Conservation (phyloP, 2,329 filamentous ascomycete species). For the Fusarium veterinarium region DNA sequence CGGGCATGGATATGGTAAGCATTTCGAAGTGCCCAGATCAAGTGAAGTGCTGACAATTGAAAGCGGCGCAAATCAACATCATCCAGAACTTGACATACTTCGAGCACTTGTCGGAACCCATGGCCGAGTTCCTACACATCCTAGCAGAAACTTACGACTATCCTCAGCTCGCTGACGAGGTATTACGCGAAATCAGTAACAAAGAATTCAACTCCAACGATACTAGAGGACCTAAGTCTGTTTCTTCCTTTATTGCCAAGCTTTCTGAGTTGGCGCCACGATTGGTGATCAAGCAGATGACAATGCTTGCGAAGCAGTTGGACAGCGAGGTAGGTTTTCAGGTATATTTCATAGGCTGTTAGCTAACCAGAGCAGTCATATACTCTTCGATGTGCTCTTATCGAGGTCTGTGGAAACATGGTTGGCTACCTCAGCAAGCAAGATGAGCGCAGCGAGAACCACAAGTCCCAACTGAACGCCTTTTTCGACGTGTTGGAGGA, state of each 20-base stretch:
- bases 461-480: slow-evolving; percentile 93
- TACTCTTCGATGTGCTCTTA: slow-evolving; percentile 90
- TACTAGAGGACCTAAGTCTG: slow-evolving; percentile 93
- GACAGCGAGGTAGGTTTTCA: slow-evolving; percentile 81
- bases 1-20: slow-evolving; percentile 89
- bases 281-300: slow-evolving; percentile 97
- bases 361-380: slow-evolving; percentile 72
- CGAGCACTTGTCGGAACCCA: slow-evolving; percentile 97
- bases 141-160: slow-evolving; percentile 98
- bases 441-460: slow-evolving; percentile 90
- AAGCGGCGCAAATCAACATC: slow-evolving; percentile 95
- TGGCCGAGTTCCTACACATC: slow-evolving; percentile 98
- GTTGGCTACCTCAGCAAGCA: slow-evolving; percentile 90
- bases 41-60: slow-evolving; percentile 43
- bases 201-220: slow-evolving; percentile 99
- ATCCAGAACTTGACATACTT: slow-evolving; percentile 98
- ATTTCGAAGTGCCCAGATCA: neutral
- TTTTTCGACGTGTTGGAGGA: slow-evolving; percentile 98
- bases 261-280: slow-evolving; percentile 92
- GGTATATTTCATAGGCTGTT: fast-evolving
- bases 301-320: slow-evolving; percentile 89
- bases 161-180: slow-evolving; percentile 92
- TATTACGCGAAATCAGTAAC: slow-evolving; percentile 92
- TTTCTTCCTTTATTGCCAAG: slow-evolving; percentile 92
- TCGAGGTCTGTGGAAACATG: slow-evolving; percentile 97